Base-by-base conservation (phyloP, 495 filamentous ascomycete genomes). In the Collariella sp. region DNA sequence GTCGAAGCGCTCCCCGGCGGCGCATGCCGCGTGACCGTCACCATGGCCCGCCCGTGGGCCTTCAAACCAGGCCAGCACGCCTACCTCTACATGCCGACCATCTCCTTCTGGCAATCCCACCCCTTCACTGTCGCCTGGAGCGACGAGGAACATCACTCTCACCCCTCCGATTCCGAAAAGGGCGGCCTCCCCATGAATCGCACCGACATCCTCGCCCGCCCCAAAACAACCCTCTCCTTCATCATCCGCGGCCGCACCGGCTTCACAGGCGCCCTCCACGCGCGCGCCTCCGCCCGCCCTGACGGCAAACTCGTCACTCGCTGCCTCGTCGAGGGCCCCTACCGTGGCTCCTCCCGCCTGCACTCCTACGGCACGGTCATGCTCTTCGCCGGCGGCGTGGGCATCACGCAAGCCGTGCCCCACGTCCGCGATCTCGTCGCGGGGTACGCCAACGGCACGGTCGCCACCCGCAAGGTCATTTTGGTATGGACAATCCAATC, bases 401-500 rank as follows among this genome's bases (percentile, higher is more conserved):
- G 89, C 48, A 90, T 95, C 55, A 95, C 89, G 1, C 89, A 95
- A 64, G 87, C 89, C 59, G 81, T 95, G 19, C 80, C 87, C 3
- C 82, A 86, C 64, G 79, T 91, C 2, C 83, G 84, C 12, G 81
- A 90, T 41, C 77, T 95, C 3, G 78, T 95, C 9, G 71, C 77
- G 5, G 85, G 84, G 43, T 86, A 83, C 61, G 71, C 74, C 33
- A 81, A 84, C 40, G 80, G 79, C 50, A 84, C 83, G 18, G 83
- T 86, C 12, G 86, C 89, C n/a, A 84, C 85, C 0, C 82, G 83
- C 40, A 83, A 85, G 55, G 77, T 96, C 56, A 76, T 93, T 13
- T 78, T 98, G 5, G 82, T 96, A 44, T 98, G 93, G 93, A 83
- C 85, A 42, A 87, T 98, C 49, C 88, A 91, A 59, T 86, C 77